Percentiles rank a stretch among this genome's conserved stretches.
phyloP scores from a whole-genome alignment of 768 basidiomycete species.

The Boletales sp. region DNA sequence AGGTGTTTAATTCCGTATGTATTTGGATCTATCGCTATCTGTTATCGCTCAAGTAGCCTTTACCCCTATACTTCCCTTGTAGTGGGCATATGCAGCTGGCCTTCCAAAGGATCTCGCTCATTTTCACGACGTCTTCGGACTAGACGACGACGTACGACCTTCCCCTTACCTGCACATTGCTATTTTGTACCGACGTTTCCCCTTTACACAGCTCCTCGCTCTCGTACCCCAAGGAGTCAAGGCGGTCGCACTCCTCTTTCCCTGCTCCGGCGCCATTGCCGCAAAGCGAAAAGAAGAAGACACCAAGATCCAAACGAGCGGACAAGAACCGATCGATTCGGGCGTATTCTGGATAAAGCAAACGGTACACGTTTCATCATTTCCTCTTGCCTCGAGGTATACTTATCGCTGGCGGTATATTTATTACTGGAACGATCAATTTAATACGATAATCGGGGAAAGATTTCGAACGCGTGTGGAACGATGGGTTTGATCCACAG shows the following conservation, averaged over 20 bases:
- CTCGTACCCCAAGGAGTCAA: slow-evolving; percentile 73
- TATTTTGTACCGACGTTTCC: not conserved
- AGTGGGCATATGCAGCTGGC: slow-evolving; percentile 75
- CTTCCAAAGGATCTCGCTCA: slow-evolving; percentile 45
- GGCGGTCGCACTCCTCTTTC: slow-evolving; percentile 86
- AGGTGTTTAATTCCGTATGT: slow-evolving; percentile 33
- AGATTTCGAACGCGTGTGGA: slow-evolving; percentile 82
- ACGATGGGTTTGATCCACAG: slow-evolving; percentile 86
- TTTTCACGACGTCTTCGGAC: slow-evolving; percentile 71
- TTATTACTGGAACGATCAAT: not conserved
- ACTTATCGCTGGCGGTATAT: not conserved
- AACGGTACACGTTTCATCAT: slow-evolving; percentile 48
- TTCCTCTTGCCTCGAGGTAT: not conserved
- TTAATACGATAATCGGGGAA: too few species aligned
- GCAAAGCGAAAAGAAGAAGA: slow-evolving; percentile 58
- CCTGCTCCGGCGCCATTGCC: slow-evolving; percentile 53
- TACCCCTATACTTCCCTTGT: not conserved
- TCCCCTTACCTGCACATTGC: too few species aligned
- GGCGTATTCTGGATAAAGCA: slow-evolving; percentile 88
- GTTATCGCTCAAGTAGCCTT: not conserved
- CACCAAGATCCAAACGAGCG: slow-evolving; percentile 43
- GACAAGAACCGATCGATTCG: slow-evolving; percentile 49
- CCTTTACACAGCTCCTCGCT: slow-evolving; percentile 50
- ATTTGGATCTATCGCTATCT: not conserved
- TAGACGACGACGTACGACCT: slow-evolving; percentile 57